A percentile compares a stretch with the other conserved stretches of the same genome.
phyloP scores from a whole-genome alignment of 345 rosid species.

The Citrus medica region DNA sequence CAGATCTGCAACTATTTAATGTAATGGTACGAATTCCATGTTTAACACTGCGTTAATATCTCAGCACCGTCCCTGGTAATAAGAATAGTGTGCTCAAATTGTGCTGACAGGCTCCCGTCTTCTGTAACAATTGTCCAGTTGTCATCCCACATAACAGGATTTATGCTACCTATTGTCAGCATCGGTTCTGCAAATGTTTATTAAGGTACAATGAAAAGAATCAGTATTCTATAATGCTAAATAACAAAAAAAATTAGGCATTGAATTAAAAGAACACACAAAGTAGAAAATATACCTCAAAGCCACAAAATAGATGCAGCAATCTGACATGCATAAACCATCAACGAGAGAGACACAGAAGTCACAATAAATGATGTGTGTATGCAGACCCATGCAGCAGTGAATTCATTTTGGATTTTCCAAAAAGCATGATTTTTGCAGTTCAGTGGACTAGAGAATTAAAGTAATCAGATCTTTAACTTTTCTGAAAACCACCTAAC shows the following conservation, averaged over 20 bases:
- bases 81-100: constrained; percentile 90
- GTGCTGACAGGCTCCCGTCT: constrained; percentile 87
- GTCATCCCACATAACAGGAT: constrained; percentile 82
- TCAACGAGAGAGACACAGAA: background rate
- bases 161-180: constrained; percentile 83
- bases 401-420: background rate
- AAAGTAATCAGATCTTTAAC: background rate
- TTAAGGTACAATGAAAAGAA: background rate
- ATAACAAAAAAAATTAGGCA: background rate
- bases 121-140: constrained; percentile 90
- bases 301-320: background rate
- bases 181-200: constrained; percentile 62
- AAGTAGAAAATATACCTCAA: background rate
- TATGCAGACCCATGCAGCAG: background rate
- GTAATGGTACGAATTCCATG: background rate
- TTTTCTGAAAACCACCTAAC: too few relatives aligned
- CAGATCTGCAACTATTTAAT: background rate
- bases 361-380: background rate
- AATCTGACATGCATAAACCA: background rate
- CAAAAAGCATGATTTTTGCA: background rate
- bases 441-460: background rate
- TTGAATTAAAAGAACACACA: background rate
- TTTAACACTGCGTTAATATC: constrained; percentile 63
- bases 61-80: constrained; percentile 85
- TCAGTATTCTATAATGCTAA: background rate